Evolutionary conservation across 1,284 basidiomycete genomes (phyloP).

Genomic region (Melampsora americana): DNA sequence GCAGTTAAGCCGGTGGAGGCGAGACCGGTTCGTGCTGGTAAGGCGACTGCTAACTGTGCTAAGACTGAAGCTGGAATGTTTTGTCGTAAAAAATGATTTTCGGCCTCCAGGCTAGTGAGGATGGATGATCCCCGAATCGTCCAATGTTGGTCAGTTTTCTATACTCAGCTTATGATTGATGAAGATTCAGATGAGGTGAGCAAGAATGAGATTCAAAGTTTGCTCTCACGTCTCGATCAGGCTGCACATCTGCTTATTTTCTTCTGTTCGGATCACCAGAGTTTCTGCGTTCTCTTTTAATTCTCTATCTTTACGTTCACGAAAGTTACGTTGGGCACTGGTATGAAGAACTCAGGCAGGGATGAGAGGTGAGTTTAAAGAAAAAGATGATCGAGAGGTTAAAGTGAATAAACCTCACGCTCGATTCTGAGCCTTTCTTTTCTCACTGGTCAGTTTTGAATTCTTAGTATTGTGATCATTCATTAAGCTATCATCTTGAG

Average conservation of each 20-base stretch:
- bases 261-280: slow-evolving; percentile 30
- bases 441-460: slow-evolving; percentile 23
- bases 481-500: no score
- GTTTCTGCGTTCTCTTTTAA: slow-evolving; percentile 28
- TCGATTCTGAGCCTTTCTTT: slow-evolving; percentile 38
- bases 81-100: slow-evolving; percentile 23
- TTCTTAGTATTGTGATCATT: no score
- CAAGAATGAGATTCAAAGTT: no score
- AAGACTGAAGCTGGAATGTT: slow-evolving; percentile 3
- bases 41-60: background rate
- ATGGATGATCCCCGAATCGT: no score
- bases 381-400: background rate
- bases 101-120: slow-evolving; percentile 8
- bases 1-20: no score
- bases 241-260: slow-evolving; percentile 27
- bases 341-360: no score
- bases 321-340: slow-evolving; percentile 31
- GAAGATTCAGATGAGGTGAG: no score
- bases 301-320: slow-evolving; percentile 34
- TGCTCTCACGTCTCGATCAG: slow-evolving; percentile 14
- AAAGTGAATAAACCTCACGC: slow-evolving; percentile 3
- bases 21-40: background rate
- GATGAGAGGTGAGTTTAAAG: background rate
- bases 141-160: no score
- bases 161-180: no score